phyloP scores from a whole-genome alignment of 2,329 filamentous ascomycete species.

The Botryotinia globosa region DNA sequence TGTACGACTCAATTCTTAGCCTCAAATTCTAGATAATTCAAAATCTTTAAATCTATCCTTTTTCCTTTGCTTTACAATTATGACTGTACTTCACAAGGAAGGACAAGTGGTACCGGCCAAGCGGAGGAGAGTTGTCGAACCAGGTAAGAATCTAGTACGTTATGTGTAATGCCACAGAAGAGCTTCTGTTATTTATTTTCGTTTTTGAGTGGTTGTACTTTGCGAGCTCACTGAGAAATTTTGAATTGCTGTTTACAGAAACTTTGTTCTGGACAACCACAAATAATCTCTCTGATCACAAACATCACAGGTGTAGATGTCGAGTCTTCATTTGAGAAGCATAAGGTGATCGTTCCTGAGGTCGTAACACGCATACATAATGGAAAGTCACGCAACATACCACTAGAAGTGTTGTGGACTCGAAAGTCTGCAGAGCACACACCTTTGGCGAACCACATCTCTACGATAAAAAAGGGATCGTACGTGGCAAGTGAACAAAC shows the following conservation, averaged over 20 bases:
- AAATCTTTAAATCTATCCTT: neutral
- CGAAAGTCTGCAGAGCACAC: neutral
- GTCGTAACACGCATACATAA: neutral
- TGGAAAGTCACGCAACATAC: neutral
- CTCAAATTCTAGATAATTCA: neutral
- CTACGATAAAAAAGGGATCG: neutral
- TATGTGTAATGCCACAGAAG: neutral
- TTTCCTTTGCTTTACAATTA: neutral
- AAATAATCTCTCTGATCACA: neutral
- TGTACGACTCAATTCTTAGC: too few species aligned
- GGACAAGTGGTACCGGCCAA: neutral
- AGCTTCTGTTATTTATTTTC: neutral
- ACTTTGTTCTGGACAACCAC: neutral
- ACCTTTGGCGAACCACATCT: neutral
- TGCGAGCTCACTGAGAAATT: neutral
- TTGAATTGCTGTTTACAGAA: neutral
- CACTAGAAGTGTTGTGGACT: neutral
- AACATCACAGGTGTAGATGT: neutral
- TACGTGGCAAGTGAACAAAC: neutral
- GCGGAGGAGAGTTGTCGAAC: neutral
- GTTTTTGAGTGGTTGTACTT: neutral
- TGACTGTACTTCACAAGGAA: neutral
- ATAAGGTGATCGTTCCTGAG: neutral
- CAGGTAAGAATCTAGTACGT: neutral
- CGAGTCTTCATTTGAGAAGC: neutral